Base-by-base conservation (phyloP, 108 stramenopile genomes). In the Bacterosira constricta region DNA sequence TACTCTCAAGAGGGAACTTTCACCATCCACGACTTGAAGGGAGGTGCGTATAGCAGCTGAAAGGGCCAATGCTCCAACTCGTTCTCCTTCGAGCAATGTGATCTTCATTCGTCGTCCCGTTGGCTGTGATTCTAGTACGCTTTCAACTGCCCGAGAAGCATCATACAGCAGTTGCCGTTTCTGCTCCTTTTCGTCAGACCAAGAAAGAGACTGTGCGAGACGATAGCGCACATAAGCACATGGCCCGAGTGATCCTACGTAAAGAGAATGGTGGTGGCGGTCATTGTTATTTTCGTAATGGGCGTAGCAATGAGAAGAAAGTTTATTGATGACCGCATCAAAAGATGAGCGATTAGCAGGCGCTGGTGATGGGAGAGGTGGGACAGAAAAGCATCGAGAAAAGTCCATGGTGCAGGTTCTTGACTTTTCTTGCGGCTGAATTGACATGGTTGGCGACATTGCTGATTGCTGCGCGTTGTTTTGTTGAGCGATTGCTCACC, bases 181-280 rank as follows among this genome's bases (percentile, higher is more conserved):
- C 17, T 25, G 6, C 59, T 41, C 59, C 13, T 9, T n/a, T 23
- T 17, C 36, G 36, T 41, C 17, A 23, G 38, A 32, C 38, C 60
- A 44, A 8, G 25, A 44, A 2, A 46, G 6, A 1, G 61, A 62
- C 1, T 5, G 3, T 11, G 41, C 61, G 44, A 63, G 44, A 26
- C 61, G 44, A n/a, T 63, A 63, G 0, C 61, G 39, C 1, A 63
- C 42, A 45, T 44, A 63, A 2, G 61, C 39, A 27, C 61, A 63
- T 18, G 61, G 39, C 12, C 61, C 61, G 6, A 63, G 61, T 25
- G 61, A 63, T 15, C 61, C 61, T 23, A 63, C 25, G 30, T 63
- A 63, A 7, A 63, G 25, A 3, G 61, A 63, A n/a, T 30, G 39
- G 11, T n/a, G 44, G 29, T 47, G 61, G 25, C 26, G 60, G 10